Evolutionary conservation across 1,284 basidiomycete species (phyloP), one percentile per base, ranked within the genome.

Genomic region (Irpex sp.): DNA sequence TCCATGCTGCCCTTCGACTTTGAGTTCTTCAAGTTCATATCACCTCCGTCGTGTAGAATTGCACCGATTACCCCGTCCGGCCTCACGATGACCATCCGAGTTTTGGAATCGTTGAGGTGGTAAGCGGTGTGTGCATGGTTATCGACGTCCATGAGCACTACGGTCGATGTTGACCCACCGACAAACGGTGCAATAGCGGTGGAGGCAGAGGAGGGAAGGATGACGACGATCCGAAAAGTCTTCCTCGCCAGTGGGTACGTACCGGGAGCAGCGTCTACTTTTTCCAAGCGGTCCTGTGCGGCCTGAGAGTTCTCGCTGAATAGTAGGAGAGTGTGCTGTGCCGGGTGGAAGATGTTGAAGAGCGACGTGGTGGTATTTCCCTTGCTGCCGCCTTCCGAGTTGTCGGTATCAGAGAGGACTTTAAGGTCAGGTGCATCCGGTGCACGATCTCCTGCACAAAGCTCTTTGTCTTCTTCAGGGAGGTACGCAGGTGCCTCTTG

Each of bases 351-450:
- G 4, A 72, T 49, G 5, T 67, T 55, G 62, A 70, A 66, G 19
- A 73, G 67, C 31, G 64, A 64, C 15, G 57, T 62, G 19, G 64
- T 63, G 9, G 36, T 31, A 21, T 44, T 7, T 57, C 49, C 4
- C 61, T 52, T 4, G 63, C 13, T 19, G 1, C 31, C 31, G 0
- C 6, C 31, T 6, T 34, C 31, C 31, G 5, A 34, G 3, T 34
- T 34, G 5, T 11, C 13, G 31, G 54, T 3, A 34, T 11, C 0
- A 7, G 36, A 31, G 21, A 17, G 60, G 37, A 65, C 37, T 6
- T 34, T 4, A 6, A 80, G 70, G 8, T 67, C 73, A 17, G 78
- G 71, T 2, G 79, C 75, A 51, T 81, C 78, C 1, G 79, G 80
- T 21, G 72, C 73, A 9, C 73, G 57, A 60, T 74, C 72, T 1